Base-by-base conservation (phyloP, 176 grass and related monocot genomes). In the Areca catechu region DNA sequence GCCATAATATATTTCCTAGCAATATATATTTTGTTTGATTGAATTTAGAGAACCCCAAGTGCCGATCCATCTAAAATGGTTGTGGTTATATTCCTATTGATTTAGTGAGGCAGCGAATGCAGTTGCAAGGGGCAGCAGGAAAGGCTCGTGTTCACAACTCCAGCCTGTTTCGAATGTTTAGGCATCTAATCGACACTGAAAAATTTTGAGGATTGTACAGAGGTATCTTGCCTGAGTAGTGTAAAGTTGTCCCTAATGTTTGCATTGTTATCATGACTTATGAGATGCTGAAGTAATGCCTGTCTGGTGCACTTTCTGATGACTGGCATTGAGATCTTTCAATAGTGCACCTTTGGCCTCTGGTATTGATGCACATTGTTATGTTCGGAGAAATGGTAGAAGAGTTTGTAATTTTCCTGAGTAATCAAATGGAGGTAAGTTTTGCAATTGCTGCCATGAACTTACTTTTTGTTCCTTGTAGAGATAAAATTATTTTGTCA, bases 171-270 rank as follows among this genome's bases (percentile, higher is more conserved):
- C 83, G 92, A 66, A 82, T 83, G 19, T 97, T 91, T 52, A 75
- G 72, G 47, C 86, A 96, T 67, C 90, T 96, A 61, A 49, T 88
- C 27, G 71, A 47, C 24, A 68, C 71, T 4, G 86, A 96, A 66
- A 80, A 86, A 48, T 65, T 85, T 56, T 71, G 83, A 63, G 92
- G 86, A 48, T 64, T 96, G 57, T 96, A 96, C 66, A 86, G 86
- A 96, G 92, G 86, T 68, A 97, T 97, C 53, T 74, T 91, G 74
- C 86, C 86, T 0, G 92, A 97, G 67, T 91, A 97, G 77, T 90
- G 74, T 67, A 90, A 96, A 67, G 92, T 96, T 14, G 83, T 96
- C 58, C 92, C 92, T 4, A 86, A 86, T 4, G 86, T 97, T 12
- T 86, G 92, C 50, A 84, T 97, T 55, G 67, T 85, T 63, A 88